Percentiles rank a stretch among this genome's conserved stretches.
Conservation (phyloP, 2,329 filamentous ascomycete species). For the Botrytis galanthina region DNA sequence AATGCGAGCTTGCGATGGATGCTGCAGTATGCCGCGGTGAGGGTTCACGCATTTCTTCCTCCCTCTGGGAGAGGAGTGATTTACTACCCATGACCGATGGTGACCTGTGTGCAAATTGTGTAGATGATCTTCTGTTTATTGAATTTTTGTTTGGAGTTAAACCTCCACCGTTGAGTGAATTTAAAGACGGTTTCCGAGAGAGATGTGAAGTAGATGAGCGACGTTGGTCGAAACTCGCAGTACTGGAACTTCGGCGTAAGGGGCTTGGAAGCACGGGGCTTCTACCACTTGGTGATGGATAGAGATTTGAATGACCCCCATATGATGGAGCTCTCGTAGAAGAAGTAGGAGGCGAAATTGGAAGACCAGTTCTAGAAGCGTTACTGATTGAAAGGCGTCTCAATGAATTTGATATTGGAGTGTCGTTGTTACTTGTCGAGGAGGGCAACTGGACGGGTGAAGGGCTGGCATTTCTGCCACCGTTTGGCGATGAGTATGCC, state of each 20-base stretch:
- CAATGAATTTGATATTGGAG: conserved; percentile 39
- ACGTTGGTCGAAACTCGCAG: conserved; percentile 44
- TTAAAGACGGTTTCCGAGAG: conserved; percentile 44
- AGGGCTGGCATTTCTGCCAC: conserved; percentile 22
- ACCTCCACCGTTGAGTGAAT: conserved; percentile 43
- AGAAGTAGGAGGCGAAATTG: conserved; percentile 24
- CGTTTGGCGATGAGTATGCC: conserved; percentile 20
- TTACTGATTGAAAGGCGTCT: conserved; percentile 42
- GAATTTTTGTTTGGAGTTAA: conserved; percentile 40
- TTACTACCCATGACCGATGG: conserved; percentile 40
- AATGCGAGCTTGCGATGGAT: conserved; percentile 41
- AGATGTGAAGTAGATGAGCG: conserved; percentile 44
- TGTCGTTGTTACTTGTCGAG: conserved; percentile 28
- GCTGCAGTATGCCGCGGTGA: conserved; percentile 48
- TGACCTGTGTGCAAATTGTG: conserved; percentile 40
- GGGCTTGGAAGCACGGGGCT: conserved; percentile 32
- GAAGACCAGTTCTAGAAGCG: conserved; percentile 25
- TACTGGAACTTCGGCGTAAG: conserved; percentile 43
- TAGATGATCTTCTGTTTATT: conserved; percentile 44
- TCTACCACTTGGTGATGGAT: conserved; percentile 32
- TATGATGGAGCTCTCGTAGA: conserved; percentile 18
- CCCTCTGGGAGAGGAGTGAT: conserved; percentile 41
- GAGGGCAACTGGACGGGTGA: conserved; percentile 21
- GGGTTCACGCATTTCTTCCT: conserved; percentile 35
- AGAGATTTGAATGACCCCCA: conserved; percentile 23